Evolutionary conservation across 176 grass and related monocot genomes (phyloP), one percentile per base, ranked within the genome.

Genomic region (Bolboschoenus planiculmis): DNA sequence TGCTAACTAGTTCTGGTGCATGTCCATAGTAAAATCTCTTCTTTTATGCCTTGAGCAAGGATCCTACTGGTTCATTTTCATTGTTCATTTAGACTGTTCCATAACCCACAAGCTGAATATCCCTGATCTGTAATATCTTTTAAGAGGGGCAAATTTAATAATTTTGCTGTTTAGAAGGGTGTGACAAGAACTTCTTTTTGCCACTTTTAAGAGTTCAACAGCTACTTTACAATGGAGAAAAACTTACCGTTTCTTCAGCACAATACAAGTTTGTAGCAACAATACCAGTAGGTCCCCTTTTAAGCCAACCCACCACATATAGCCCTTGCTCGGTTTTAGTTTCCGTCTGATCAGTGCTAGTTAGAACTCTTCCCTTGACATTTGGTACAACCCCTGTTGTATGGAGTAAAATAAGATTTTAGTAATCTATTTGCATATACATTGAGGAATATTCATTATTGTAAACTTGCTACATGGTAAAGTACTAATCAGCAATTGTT

Each of bases 241-340:
- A n/a, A 88, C 92, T 83, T 94, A 93, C 89, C 2, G 92, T 98
- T 91, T 98, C 92, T 83, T 98, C 89, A 3, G 92, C 95, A 83
- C 92, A 94, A 76, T 94, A 88, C 39, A 97, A 88, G 85, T 94
- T 94, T 84, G 92, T 97, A 23, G 71, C 95, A 74, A 93, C 80
- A 67, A 94, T 94, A 37, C 95, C 92, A 34, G 95, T 98, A 56
- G 92, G 90, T 63, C 92, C 92, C 88, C 95, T 98, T 88, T 98
- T 98, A 83, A 98, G 91, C 95, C 95, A 98, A 74, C 95, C 95
- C 81, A 91, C 89, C 10, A 92, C 92, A 33, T 94, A 97, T 55
- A 98, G 35, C 20, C 95, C 90, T 71, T 76, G 67, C 75, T 97
- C 92, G 10, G 89, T 85, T 16, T 24, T 88, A 35, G 85, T 70